Conservation (phyloP, 768 basidiomycete species). For the Clitopilus hobsonii region DNA sequence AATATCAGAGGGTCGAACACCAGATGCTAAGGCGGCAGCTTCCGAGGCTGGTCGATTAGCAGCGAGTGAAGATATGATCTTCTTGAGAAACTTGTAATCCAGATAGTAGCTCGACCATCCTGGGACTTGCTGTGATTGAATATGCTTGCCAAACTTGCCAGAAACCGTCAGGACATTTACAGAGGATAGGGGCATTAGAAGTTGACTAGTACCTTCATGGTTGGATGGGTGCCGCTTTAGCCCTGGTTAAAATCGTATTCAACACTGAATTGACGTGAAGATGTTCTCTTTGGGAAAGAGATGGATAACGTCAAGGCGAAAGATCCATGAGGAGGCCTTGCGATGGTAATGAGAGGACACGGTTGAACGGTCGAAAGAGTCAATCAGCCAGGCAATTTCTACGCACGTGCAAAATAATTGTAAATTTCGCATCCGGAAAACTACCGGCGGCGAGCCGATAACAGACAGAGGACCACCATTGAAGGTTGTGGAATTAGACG, state of each 20-base stretch:
- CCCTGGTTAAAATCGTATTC: neutral
- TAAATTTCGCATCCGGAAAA: neutral
- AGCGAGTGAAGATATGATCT: conserved; percentile 94
- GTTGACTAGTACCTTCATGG: conserved; percentile 17
- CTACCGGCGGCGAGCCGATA: conserved; percentile 5
- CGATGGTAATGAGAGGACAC: too few species aligned
- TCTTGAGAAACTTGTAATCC: conserved; percentile 97
- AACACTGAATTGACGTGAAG: neutral
- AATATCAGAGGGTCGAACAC: conserved; percentile 66
- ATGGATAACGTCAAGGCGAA: conserved; percentile 1
- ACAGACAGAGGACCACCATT: conserved; percentile 16
- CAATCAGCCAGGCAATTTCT: conserved; percentile 1
- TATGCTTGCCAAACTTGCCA: conserved; percentile 94
- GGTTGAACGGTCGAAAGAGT: conserved; percentile 2
- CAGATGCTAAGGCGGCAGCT: conserved; percentile 80
- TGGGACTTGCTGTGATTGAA: conserved; percentile 92
- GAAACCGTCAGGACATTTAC: conserved; percentile 4
- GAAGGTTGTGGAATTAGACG: conserved; percentile 11
- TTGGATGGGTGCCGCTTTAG: conserved; percentile 1
- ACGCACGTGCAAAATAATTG: conserved; percentile 22
- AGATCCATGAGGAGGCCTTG: neutral
- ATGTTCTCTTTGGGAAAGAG: conserved; percentile 7
- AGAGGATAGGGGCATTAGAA: conserved; percentile 7
- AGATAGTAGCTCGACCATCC: conserved; percentile 96
- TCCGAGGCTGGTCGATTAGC: conserved; percentile 89